These are phyloP conservation scores for Naganishia sp. DNA, from an alignment of 1,284 basidiomycete species.

Conservation along the genomic window DNA sequence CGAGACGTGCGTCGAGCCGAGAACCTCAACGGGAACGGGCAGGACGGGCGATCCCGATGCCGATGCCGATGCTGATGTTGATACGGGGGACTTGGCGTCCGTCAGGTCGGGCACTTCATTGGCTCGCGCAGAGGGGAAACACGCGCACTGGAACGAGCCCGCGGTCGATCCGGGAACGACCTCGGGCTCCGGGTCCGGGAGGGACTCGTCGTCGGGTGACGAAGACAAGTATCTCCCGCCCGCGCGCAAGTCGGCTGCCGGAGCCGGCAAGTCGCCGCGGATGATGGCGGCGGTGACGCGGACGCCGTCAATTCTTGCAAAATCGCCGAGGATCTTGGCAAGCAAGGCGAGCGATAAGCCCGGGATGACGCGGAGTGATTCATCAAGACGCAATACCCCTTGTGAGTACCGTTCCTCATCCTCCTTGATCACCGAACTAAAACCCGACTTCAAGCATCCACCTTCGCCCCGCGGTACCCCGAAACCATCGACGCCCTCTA, in stretches of 20 bases:
- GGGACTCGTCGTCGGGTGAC: conserved; percentile 18
- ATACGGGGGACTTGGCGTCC: too few relatives aligned
- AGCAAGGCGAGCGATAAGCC: neutral
- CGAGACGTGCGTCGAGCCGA: conserved; percentile 5
- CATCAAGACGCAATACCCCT: conserved; percentile 1
- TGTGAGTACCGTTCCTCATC: neutral
- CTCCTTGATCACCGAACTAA: neutral
- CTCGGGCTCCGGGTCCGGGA: conserved; percentile 8
- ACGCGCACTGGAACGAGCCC: neutral
- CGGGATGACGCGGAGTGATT: neutral
- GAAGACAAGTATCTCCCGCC: conserved; percentile 11
- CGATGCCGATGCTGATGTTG: neutral
- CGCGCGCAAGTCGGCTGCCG: too few relatives aligned
- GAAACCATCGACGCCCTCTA: conserved; percentile 48
- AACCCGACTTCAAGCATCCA: neutral
- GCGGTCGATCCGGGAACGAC: conserved; percentile 10
- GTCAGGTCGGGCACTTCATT: neutral
- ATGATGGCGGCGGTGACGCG: neutral
- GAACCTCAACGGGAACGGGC: neutral
- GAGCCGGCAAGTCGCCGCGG: conserved; percentile 5
- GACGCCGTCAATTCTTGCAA: conserved; percentile 8
- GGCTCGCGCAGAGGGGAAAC: conserved; percentile 4
- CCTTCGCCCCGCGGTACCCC: conserved; percentile 28
- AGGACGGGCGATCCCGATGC: neutral
- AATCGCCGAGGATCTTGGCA: conserved; percentile 14